Percentiles rank a stretch among this genome's conserved stretches.
These are phyloP conservation scores for Alternaria postmessia DNA, from an alignment of 2,329 filamentous ascomycete genomes.

Conservation along the genomic window DNA sequence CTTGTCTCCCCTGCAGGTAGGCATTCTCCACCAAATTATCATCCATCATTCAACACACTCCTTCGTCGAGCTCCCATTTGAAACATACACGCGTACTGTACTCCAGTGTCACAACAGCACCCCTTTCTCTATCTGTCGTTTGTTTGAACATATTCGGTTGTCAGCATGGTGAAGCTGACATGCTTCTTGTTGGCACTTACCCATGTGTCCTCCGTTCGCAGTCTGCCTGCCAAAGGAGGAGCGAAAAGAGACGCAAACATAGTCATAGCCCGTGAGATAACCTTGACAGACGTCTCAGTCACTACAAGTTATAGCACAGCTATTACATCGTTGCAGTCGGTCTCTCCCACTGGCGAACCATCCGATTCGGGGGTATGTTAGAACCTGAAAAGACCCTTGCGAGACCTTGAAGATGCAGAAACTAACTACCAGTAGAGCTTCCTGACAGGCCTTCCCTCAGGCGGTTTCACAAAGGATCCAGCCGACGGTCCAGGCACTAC, in stretches of 20 bases:
- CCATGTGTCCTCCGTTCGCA: slow-evolving; percentile 34
- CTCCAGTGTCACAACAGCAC: slow-evolving; percentile 19
- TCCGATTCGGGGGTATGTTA: slow-evolving; percentile 41
- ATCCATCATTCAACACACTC: slow-evolving; percentile 45
- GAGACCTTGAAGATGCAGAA: neutral
- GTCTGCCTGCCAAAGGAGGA: slow-evolving; percentile 32
- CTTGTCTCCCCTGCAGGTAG: slow-evolving; percentile 16
- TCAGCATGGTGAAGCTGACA: slow-evolving; percentile 39
- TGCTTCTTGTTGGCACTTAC: slow-evolving; percentile 35
- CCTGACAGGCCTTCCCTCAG: slow-evolving; percentile 41
- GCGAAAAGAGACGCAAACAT: slow-evolving; percentile 14
- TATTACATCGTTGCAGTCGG: slow-evolving; percentile 40
- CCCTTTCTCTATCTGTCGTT: slow-evolving; percentile 26
- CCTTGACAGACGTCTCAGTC: slow-evolving; percentile 28
- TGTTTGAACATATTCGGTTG: slow-evolving; percentile 5
- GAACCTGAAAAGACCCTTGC: neutral
- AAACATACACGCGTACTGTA: slow-evolving; percentile 13
- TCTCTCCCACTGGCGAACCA: slow-evolving; percentile 32
- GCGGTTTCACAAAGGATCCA: slow-evolving; percentile 41
- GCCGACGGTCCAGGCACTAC: slow-evolving; percentile 28
- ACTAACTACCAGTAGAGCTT: slow-evolving; percentile 36
- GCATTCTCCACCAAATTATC: slow-evolving; percentile 26
- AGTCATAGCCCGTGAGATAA: slow-evolving; percentile 35
- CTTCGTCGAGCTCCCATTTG: slow-evolving; percentile 22
- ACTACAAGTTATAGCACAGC: slow-evolving; percentile 45